Evolutionary conservation across 2,329 filamentous ascomycete genomes (phyloP).

Genomic region (Alternaria burnsii): DNA sequence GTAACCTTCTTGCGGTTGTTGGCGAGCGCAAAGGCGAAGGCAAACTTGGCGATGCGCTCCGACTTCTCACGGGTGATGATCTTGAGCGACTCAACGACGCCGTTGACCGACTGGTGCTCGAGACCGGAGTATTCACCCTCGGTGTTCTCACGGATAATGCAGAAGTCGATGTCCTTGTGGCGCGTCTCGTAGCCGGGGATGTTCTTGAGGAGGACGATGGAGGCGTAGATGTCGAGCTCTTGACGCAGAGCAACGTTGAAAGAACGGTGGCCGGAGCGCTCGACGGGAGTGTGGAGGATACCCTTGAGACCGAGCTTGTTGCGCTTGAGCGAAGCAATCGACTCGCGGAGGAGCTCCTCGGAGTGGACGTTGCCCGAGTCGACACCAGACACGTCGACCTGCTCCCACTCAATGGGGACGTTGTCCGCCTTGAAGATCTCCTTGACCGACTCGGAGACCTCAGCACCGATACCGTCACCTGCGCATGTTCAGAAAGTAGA

Average conservation of each 20-base stretch:
- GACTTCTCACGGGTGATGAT: slow-evolving; percentile 99
- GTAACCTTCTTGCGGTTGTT: slow-evolving; percentile 99
- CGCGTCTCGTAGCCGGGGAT: slow-evolving; percentile 98
- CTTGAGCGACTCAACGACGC: slow-evolving; percentile 99
- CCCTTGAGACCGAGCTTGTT: slow-evolving; percentile 99
- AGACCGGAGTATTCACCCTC: slow-evolving; percentile 99
- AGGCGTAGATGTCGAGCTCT: slow-evolving; percentile 99
- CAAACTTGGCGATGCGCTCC: slow-evolving; percentile 98
- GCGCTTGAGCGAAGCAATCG: slow-evolving; percentile 91
- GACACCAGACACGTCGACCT: slow-evolving; percentile 93
- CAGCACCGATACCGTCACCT: slow-evolving; percentile 95
- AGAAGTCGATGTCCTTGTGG: slow-evolving; percentile 96
- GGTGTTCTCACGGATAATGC: slow-evolving; percentile 99
- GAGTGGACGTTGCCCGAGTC: slow-evolving; percentile 85
- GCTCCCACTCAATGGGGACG: slow-evolving; percentile 98
- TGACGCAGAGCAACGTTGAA: slow-evolving; percentile 99
- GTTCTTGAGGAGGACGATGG: slow-evolving; percentile 98
- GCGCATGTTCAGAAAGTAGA: slow-evolving; percentile 33
- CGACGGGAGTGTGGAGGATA: slow-evolving; percentile 96
- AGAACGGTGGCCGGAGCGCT: slow-evolving; percentile 95
- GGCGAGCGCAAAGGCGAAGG: slow-evolving; percentile 95
- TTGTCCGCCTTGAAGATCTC: slow-evolving; percentile 99
- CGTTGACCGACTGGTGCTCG: slow-evolving; percentile 95
- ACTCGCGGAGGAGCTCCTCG: slow-evolving; percentile 94
- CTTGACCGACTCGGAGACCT: slow-evolving; percentile 98